Evolutionary conservation across 2,329 filamentous ascomycete genomes (phyloP), one percentile per base, ranked within the genome.

Genomic region (Daldinia sp.): DNA sequence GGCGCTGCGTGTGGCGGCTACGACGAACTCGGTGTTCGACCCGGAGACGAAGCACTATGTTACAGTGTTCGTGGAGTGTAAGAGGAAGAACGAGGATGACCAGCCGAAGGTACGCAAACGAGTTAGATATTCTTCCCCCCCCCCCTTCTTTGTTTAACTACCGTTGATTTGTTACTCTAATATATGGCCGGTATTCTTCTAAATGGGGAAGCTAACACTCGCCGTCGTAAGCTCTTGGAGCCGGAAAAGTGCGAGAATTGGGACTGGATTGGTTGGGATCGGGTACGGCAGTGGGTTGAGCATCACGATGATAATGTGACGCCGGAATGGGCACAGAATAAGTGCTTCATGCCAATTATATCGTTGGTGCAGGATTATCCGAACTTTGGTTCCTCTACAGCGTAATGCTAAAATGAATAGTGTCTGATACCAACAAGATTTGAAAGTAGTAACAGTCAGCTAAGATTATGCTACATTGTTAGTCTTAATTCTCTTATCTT

Each of bases 31-130:
- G 73, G 76, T 92, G 0, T 92, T 93, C 76, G 74, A 79, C 0
- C 48, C 66, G 6, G 84, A 86, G n/a, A 79, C 79, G 0, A 92
- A 90, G 78, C 92, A 95, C 76, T 95, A 94, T 74, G 83, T 93
- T 57, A 94, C 92, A 0, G 78, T 93, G 2, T 94, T 92, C 72
- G 86, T 93, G 68, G 80, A 82, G 0, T 88, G 87, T 46, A 79
- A 78, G 50, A 80, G 87, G 72, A 75, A 80, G 0, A 83, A 88
- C 28, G 80, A 83, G 15, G 70, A 74, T 0, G 83, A 83, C 28
- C 77, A 86, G 70, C 86, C 90, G 0, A 62, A 84, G 82, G 90
- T 91, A 65, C 74, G 83, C 79, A 6, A 73, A 20, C 30, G 20
- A n/a, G n/a, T 61, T 13, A 23, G 10, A 18, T 41, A n/a, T n/a